phyloP scores from a whole-genome alignment of 805 yeast species.

The Suhomyces tanzawaensis region DNA sequence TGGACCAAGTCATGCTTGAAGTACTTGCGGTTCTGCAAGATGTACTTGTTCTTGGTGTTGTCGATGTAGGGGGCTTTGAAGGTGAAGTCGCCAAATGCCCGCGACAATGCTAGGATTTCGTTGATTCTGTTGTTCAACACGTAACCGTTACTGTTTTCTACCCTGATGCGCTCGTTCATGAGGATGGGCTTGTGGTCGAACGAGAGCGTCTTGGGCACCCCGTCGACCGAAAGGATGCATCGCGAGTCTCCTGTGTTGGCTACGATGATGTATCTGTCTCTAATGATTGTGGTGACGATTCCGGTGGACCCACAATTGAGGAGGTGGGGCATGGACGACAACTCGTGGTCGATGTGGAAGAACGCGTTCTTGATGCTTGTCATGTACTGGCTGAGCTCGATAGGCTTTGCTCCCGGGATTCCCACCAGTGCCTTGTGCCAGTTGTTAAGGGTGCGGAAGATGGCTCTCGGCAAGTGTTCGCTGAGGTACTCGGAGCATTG shows the following conservation, averaged over 20 bases:
- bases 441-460: constrained; percentile 29
- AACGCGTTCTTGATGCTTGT: constrained; percentile 30
- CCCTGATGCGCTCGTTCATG: constrained; percentile 44
- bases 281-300: constrained; percentile 29
- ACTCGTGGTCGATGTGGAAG: constrained; percentile 35
- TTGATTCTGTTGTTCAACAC: constrained; percentile 38
- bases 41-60: constrained; percentile 28
- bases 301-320: constrained; percentile 45
- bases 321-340: constrained; percentile 22
- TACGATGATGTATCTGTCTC: constrained; percentile 44
- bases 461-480: constrained; percentile 34
- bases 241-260: constrained; percentile 81
- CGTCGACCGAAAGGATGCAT: constrained; percentile 53
- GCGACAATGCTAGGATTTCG: constrained; percentile 41
- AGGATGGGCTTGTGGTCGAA: constrained; percentile 44
- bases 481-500: constrained; percentile 56
- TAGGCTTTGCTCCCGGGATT: neutral
- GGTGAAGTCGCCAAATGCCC: constrained; percentile 46
- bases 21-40: constrained; percentile 20
- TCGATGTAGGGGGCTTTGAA: constrained; percentile 40
- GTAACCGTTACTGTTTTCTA: constrained; percentile 41
- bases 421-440: neutral
- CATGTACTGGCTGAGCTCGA: constrained; percentile 14
- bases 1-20: constrained; percentile 27
- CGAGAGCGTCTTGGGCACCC: constrained; percentile 50